Base-by-base conservation (phyloP, 225 moss, liverwort and hornwort genomes). In the Bryoerythrophyllum caledonicum region DNA sequence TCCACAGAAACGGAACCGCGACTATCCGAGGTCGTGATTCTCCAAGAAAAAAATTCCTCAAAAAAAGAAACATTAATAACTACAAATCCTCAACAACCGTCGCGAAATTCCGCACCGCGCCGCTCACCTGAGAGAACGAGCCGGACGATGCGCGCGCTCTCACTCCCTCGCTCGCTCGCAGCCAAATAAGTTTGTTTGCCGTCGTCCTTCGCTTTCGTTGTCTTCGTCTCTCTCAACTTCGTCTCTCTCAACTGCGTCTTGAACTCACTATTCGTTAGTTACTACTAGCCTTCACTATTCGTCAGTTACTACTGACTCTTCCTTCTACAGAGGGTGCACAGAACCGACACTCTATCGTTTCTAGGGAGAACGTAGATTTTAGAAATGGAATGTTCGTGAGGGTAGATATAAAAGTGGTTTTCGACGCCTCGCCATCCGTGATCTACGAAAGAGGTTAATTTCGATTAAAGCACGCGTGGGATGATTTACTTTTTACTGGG, bases 71-170 rank as follows among this genome's bases (percentile, higher is more conserved):
- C 15, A 14, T 4, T 5, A 6, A 49, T 19, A 19, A 17, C 48
- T 49, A 49, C 0, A 19, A 17, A 49, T 17, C 48, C 48, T 49
- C 16, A 49, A 49, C 19, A 17, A 49, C 48, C 48, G 15, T 5
- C 15, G 49, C 65, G 49, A 16, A 74, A 81, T 77, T 81, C 80
- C 78, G 23, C 24, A 19, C 1, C 6, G 54, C 14, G 70, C 53
- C 20, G 28, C 16, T 46, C 65, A 80, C 84, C 84, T 84, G 25
- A 60, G 68, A 19, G 26, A 70, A 54, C 2, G 53, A 54, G 28
- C 60, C 19, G 73, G 54, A 57, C 76, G 68, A 27, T 54, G 23
- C 53, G 28, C 27, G 60, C 76, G 35, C 65, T 49, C 48, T 17
- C 48, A 13, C 17, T 53, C 61, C 43, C 65, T 58, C 80, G 73